phyloP scores from a whole-genome alignment of 2,329 filamentous ascomycete genomes.

The Diplodia intermedia region DNA sequence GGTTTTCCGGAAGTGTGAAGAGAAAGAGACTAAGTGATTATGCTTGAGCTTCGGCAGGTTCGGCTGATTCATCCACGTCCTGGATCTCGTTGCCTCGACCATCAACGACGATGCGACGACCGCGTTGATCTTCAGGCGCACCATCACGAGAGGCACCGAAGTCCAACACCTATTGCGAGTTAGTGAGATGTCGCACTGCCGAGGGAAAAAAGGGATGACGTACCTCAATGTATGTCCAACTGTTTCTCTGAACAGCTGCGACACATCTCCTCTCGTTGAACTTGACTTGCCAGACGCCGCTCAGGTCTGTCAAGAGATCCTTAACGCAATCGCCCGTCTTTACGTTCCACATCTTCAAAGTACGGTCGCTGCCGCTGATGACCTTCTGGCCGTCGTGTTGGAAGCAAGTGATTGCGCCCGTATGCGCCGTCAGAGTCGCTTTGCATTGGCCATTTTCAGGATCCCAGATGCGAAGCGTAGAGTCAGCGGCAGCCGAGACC shows the following conservation, averaged over 20 bases:
- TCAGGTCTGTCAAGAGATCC: constrained; percentile 89
- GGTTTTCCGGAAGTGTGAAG: not conserved
- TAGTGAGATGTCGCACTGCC: constrained; percentile 45
- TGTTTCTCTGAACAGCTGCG: constrained; percentile 91
- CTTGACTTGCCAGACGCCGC: constrained; percentile 98
- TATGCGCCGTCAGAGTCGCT: constrained; percentile 89
- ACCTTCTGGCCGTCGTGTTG: constrained; percentile 97
- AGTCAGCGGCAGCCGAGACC: constrained; percentile 94
- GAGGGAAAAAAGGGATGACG: constrained; percentile 44
- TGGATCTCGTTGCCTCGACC: constrained; percentile 46
- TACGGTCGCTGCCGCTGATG: constrained; percentile 93
- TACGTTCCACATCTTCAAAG: constrained; percentile 98
- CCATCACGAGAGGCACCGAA: constrained; percentile 95
- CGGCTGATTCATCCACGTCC: constrained; percentile 42
- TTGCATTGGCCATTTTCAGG: constrained; percentile 91
- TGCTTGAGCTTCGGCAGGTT: constrained; percentile 9
- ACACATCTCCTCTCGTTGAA: constrained; percentile 96
- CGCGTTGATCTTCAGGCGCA: constrained; percentile 75
- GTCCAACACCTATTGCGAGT: constrained; percentile 77
- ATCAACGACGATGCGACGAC: constrained; percentile 72
- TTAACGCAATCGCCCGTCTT: constrained; percentile 89
- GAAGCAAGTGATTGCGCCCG: constrained; percentile 97
- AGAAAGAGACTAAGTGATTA: not conserved
- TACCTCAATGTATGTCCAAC: constrained; percentile 94
- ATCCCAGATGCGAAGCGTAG: constrained; percentile 95